Evolutionary conservation across 495 filamentous ascomycete species (phyloP).

Genomic region (Penicillium salamii): DNA sequence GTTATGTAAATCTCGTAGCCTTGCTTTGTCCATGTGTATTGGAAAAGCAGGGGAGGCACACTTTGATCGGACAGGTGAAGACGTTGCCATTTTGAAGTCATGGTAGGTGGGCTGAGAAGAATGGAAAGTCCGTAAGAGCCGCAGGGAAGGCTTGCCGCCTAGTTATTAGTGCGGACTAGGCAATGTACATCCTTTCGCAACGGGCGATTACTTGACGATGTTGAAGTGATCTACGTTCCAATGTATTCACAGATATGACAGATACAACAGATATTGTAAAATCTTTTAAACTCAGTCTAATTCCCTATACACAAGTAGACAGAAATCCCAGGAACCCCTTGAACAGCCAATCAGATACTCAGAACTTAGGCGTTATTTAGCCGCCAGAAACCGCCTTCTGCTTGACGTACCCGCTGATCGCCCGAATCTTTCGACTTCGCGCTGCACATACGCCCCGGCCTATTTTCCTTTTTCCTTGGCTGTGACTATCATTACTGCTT

Average conservation of each 20-base stretch:
- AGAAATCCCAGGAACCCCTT: no score
- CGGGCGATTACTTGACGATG: no score
- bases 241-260: no score
- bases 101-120: conserved; percentile 19
- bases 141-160: conserved; percentile 27
- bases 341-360: no score
- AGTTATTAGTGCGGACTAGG: no score
- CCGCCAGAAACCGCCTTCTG: not conserved
- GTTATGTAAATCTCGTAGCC: conserved; percentile 76
- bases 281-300: no score
- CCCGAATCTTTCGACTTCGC: conserved; percentile 18
- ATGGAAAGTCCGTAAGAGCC: conserved; percentile 12
- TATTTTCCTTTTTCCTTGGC: not conserved
- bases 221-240: no score
- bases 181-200: no score
- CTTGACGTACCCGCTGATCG: conserved; percentile 28
- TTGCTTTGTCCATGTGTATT: conserved; percentile 43
- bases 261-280: no score
- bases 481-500: not conserved
- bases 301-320: no score
- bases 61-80: conserved; percentile 19
- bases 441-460: not conserved
- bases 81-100: conserved; percentile 41
- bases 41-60: conserved; percentile 54
- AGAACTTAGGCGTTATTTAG: no score